Percentiles rank a stretch among this genome's conserved stretches.
phyloP scores from a whole-genome alignment of 2,329 filamentous ascomycete species.

The Akanthomyces lecanii region DNA sequence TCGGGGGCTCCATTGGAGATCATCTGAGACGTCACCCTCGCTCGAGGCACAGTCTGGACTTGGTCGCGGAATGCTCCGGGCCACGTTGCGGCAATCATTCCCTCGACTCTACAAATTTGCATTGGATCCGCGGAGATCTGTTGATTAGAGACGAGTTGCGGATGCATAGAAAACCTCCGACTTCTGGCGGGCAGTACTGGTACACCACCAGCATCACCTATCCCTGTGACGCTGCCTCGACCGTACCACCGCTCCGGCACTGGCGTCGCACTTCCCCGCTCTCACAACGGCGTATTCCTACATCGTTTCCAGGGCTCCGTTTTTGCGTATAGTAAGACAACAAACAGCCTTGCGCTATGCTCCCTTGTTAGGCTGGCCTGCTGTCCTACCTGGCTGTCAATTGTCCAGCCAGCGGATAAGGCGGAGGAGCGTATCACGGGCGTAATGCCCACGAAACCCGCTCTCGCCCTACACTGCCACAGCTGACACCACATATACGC shows the following conservation, averaged over 20 bases:
- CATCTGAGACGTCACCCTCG: not conserved
- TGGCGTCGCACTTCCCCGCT: not conserved
- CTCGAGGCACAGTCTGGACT: not conserved
- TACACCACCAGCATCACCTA: too few relatives aligned
- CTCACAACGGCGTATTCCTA: not conserved
- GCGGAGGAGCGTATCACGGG: not conserved
- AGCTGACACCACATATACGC: not conserved
- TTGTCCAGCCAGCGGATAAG: not conserved
- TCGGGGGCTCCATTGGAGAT: not conserved
- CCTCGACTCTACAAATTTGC: not conserved
- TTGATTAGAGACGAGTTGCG: too few relatives aligned
- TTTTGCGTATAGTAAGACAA: too few relatives aligned
- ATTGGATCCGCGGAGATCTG: not conserved
- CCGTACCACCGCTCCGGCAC: too few relatives aligned
- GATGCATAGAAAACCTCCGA: too few relatives aligned
- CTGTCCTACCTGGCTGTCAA: too few relatives aligned
- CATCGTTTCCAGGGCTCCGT: too few relatives aligned
- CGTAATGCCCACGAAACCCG: not conserved
- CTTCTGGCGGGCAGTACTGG: too few relatives aligned
- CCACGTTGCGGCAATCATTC: not conserved
- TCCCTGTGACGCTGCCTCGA: too few relatives aligned
- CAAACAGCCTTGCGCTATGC: too few relatives aligned
- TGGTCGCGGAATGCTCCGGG: not conserved
- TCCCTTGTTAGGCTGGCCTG: too few relatives aligned
- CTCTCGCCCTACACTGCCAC: slow-evolving; percentile 9